Conservation (phyloP, 2,329 filamentous ascomycete species). For the Pseudogymnoascus sp. region DNA sequence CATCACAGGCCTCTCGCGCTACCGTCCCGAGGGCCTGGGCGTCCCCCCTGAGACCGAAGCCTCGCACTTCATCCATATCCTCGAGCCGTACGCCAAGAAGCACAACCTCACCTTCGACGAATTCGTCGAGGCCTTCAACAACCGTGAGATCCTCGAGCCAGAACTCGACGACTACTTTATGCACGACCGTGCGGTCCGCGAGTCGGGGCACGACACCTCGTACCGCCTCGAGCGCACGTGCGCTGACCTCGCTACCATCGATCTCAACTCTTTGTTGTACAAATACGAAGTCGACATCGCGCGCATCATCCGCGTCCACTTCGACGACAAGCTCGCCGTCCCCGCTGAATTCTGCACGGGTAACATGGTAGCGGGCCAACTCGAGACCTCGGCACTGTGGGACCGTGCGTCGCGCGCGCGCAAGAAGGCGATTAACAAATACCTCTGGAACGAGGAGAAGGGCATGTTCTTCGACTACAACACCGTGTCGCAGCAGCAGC, state of each 20-base stretch:
- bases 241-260: slow-evolving; percentile 84
- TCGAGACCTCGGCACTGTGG: slow-evolving; percentile 81
- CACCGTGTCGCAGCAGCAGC: slow-evolving; percentile 70
- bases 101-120: slow-evolving; percentile 71
- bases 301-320: slow-evolving; percentile 72
- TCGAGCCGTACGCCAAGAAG: slow-evolving; percentile 36
- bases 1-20: slow-evolving; percentile 38
- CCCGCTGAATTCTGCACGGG: slow-evolving; percentile 72
- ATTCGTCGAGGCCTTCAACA: slow-evolving; percentile 85
- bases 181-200: slow-evolving; percentile 89
- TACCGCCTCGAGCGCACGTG: slow-evolving; percentile 86
- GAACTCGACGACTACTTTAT: slow-evolving; percentile 92
- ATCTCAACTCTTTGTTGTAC: slow-evolving; percentile 89
- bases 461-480: slow-evolving; percentile 99
- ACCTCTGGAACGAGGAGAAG: slow-evolving; percentile 83
- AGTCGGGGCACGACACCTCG: slow-evolving; percentile 93
- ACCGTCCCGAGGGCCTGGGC: slow-evolving; percentile 39
- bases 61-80: slow-evolving; percentile 38
- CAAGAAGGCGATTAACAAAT: slow-evolving; percentile 80
- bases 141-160: slow-evolving; percentile 65
- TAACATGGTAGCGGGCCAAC: slow-evolving; percentile 54
- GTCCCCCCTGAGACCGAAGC: slow-evolving; percentile 45
- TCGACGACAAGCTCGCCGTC: slow-evolving; percentile 73
- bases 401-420: slow-evolving; percentile 79
- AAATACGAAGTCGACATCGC: slow-evolving; percentile 96